Evolutionary conservation across 1,139 yeast species (phyloP), one percentile per base, ranked within the genome.

Genomic region (Debaryomycetaceae sp.): DNA sequence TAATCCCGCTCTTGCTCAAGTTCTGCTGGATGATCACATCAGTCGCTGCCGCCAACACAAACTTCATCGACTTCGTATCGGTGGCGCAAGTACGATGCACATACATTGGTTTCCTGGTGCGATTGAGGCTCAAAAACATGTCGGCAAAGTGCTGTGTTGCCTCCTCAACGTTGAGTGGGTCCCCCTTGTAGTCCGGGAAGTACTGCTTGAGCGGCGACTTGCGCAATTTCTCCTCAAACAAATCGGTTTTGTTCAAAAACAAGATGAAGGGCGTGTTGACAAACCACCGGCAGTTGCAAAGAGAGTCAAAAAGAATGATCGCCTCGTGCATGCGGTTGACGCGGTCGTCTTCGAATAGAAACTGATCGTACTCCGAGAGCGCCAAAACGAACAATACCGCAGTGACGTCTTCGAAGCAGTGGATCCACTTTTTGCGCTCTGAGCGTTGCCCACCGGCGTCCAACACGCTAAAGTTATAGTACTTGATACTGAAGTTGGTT

Each of bases 401-500:
- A 0, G 95, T 83, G 34, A 91, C 88, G 42, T 84, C 86, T 48
- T 89, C 94, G 57, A 93, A 91, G 50, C 95, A 85, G 53, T 89
- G 96, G 39, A 91, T 84, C 98, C 98, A 91, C 53, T 91, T 91
- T 44, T 81, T 78, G 36, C 98, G 72, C 57, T 91, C 98, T 25
- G 89, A 78, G 36, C 98, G 67, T 58, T 91, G 98, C 2, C 99
- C 99, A 30, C 99, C 99, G 4, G 96, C 97, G 61, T 91, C 99
- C 35, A 88, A 65, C 29, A 93, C 85, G 45, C 77, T 78, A 49
- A 89, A 79, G 38, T 70, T 78, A 34, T 75, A 68, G 8, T 80
- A 65, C 43, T 83, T 71, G 38, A 89, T 77, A 37, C 69, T 68
- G 56, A 93, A 89, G 34, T 71, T 72, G 5, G 95, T 84, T 51